phyloP scores from a whole-genome alignment of 345 rosid genomes.

The Salix viminalis region DNA sequence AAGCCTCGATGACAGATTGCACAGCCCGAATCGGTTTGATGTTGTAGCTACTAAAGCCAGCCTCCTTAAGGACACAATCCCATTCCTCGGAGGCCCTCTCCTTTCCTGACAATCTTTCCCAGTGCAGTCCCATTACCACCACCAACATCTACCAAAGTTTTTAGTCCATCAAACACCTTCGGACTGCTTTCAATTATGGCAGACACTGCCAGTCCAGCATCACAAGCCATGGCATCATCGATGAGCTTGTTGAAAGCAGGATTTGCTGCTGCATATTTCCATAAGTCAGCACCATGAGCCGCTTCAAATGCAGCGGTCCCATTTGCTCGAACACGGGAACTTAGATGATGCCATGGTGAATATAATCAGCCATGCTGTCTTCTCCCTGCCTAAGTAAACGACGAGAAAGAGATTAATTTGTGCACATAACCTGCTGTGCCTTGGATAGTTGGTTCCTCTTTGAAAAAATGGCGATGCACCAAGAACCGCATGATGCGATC shows the following conservation, averaged over 20 bases:
- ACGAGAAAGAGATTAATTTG: conserved; percentile 65
- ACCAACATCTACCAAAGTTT: conserved; percentile 64
- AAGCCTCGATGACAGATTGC: conserved; percentile 51
- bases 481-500: conserved; percentile 63
- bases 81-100: conserved; percentile 67
- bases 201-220: conserved; percentile 37
- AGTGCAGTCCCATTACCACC: conserved; percentile 62
- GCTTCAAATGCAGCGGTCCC: conserved; percentile 38
- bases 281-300: conserved; percentile 46
- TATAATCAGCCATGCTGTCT: conserved; percentile 35
- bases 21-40: conserved; percentile 37
- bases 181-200: conserved; percentile 38
- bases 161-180: conserved; percentile 49
- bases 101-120: conserved; percentile 48
- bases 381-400: conserved; percentile 35
- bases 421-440: conserved; percentile 32
- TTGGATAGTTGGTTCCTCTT: conserved; percentile 12
- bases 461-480: conserved; percentile 43
- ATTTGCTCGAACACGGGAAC: conserved; percentile 28
- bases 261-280: conserved; percentile 43
- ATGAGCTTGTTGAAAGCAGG: conserved; percentile 34
- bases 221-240: conserved; percentile 64
- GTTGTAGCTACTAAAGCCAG: conserved; percentile 49
- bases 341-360: conserved; percentile 60
- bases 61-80: conserved; percentile 45